Evolutionary conservation across 2,329 filamentous ascomycete genomes (phyloP).

Genomic region (Fusarium oligoseptatum): DNA sequence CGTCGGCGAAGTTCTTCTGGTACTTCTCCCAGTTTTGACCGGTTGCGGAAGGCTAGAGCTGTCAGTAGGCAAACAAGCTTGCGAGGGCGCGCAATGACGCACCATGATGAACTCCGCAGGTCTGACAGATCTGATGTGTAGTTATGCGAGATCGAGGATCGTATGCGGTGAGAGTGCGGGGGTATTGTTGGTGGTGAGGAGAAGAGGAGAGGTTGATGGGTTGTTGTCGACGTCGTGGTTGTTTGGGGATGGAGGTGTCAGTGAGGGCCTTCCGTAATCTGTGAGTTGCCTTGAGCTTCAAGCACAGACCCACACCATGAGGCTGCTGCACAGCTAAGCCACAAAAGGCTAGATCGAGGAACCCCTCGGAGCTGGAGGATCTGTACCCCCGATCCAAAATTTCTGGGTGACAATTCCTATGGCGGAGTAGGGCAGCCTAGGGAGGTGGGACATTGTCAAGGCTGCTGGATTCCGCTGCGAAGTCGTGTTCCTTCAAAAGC

Average conservation of each 20-base stretch:
- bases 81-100: slow-evolving; percentile 38
- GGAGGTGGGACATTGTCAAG: slow-evolving; percentile 56
- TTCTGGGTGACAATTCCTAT: slow-evolving; percentile 50
- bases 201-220: slow-evolving; percentile 20
- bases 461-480: slow-evolving; percentile 47
- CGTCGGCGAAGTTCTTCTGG: slow-evolving; percentile 95
- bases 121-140: slow-evolving; percentile 21
- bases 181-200: slow-evolving; percentile 15
- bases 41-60: slow-evolving; percentile 87
- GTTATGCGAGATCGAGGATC: not conserved
- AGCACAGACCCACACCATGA: slow-evolving; percentile 48
- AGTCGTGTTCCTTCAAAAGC: slow-evolving; percentile 49
- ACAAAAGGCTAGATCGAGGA: slow-evolving; percentile 37
- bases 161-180: not conserved
- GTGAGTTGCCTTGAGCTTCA: slow-evolving; percentile 56
- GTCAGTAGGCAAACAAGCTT: slow-evolving; percentile 42
- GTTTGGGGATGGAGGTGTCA: slow-evolving; percentile 51
- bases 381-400: slow-evolving; percentile 57
- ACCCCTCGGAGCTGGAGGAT: slow-evolving; percentile 56
- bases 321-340: slow-evolving; percentile 45
- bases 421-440: slow-evolving; percentile 55
- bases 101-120: slow-evolving; percentile 59
- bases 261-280: slow-evolving; percentile 57
- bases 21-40: slow-evolving; percentile 99
- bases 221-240: slow-evolving; percentile 40